Evolutionary conservation across 2,329 filamentous ascomycete genomes (phyloP), one percentile per base, ranked within the genome.

Genomic region (Paecilomyces niveus): DNA sequence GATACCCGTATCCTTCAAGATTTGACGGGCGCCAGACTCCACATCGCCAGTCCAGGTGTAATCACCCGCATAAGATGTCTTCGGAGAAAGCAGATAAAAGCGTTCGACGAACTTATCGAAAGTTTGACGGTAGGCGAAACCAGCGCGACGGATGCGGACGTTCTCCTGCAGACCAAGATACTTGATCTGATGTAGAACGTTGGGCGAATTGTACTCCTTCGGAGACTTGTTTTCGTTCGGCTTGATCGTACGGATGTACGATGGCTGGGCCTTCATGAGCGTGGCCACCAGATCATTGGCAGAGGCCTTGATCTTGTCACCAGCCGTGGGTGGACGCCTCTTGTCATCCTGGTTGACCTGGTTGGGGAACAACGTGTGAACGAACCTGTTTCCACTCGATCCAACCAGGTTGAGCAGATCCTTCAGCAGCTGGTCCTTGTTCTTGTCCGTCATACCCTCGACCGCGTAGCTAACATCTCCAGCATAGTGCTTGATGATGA

Each of bases 101-200:
- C 94, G 88, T 70, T 97, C 94, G 31, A 97, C 92, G 70, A 99
- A 99, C 72, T 97, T 97, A 70, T 97, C 94, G 68, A 96, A 99
- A 0, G 91, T 92, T 70, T 97, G 93, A 73, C 94, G 90, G 69
- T 96, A 97, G 2, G 94, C 94, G 68, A 99, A 99, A 60, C 94
- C 94, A 61, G 94, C 94, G 72, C 94, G 86, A 65, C 94, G 89
- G 74, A 99, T 99, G 53, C 94, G 89, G 49, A 99, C 94, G 82
- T 99, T 99, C 77, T 99, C 94, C 74, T 97, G 93, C n/a, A 99
- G 81, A 85, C 94, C 94, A 13, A 99, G 88, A 69, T 99, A 99
- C 72, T 99, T 97, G 82, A 97, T 91, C 73, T 99, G 94, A 81
- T 99, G 94, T 68, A 97, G 82, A 21, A 99, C 94, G 67, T 97